Evolutionary conservation across 108 stramenopile species (phyloP), one percentile per base, ranked within the genome.

Genomic region (Bacterosira constricta): DNA sequence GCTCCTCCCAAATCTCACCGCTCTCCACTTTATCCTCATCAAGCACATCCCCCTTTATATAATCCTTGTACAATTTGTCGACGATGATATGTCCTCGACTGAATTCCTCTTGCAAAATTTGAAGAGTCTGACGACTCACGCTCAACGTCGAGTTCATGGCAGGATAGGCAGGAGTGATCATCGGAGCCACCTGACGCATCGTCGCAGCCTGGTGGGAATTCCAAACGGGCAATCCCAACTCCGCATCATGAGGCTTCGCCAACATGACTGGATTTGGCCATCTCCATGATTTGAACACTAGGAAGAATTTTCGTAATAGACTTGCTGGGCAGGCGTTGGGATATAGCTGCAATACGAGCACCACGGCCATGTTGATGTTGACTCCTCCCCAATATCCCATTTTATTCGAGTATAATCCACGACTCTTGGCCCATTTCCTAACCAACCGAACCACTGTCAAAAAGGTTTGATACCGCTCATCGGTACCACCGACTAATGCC

Each of bases 141-240:
- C 85, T 84, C 67, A 96, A 67, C n/a, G 97, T 90, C 37, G 95
- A 96, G 80, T 98, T 98, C 97, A 97, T 97, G 59, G 97, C 94
- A 4, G 99, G 99, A 83, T 98, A 99, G 7, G 97, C 97, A 2
- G 99, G 99, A 30, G 99, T 99, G 69, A 99, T 93, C 71, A 99
- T 98, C 17, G 99, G 99, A 36, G 95, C 92, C 32, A 90, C 83
- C 72, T 97, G 92, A 15, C 91, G 80, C 63, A 81, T 74, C 59
- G 72, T 82, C 12, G 86, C 60, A 1, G 83, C 86, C 38, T 72
- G 71, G 26, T 80, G 69, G 1, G 85, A 66, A 67, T 76, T 84
- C 92, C 94, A 95, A 1, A 95, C 90, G 44, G 80, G 76, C 57
- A 92, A 63, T 35, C 94, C 94, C 38, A 88, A 75, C 12, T 86